Base-by-base conservation (phyloP, 345 rosid species). In the Capsella bursapastoris region DNA sequence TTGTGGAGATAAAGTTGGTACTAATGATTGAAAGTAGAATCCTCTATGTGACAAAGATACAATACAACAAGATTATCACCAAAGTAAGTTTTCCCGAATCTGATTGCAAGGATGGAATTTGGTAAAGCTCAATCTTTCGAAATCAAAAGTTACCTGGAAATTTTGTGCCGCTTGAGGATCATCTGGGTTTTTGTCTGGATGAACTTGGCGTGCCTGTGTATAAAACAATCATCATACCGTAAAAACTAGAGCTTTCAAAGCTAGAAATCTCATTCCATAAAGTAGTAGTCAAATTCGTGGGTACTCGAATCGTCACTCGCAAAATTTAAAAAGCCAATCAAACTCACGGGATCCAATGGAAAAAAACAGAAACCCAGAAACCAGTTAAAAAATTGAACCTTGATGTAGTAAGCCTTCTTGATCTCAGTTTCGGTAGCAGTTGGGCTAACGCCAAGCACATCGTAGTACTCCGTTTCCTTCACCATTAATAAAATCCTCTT, bases 161-260 rank as follows among this genome's bases (percentile, higher is more conserved):
- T 95, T 90, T 18, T 85, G 88, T 3, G 93, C 97, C 2, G 99
- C 97, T 9, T 75, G 89, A 74, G 97, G 97, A 85, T 95, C 92
- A 66, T 95, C 82, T 0, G 93, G 99, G 71, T 92, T 95, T 79
- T 86, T 95, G 81, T 95, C 99, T 0, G 99, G 99, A 81, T 95
- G 97, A 72, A 95, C 97, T 82, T 92, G 95, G 25, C 99, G 92
- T 28, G 99, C 99, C 99, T 95, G 90, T 66, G 80, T 53, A 51
- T 8, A 51, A 77, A 58, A 67, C 63, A 62, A 53, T 63, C 63
- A 61, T 13, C 10, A 52, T 11, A 57, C 45, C 15, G 8, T 15
- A 67, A 67, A 65, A 65, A 55, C 56, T 32, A 13, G 15, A 22
- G 55, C 31, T 1, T 18, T 11, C 4, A 48, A 52, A 63, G 57